Evolutionary conservation across 2,329 filamentous ascomycete species (phyloP).

Genomic region (Incumbomyces lentus): DNA sequence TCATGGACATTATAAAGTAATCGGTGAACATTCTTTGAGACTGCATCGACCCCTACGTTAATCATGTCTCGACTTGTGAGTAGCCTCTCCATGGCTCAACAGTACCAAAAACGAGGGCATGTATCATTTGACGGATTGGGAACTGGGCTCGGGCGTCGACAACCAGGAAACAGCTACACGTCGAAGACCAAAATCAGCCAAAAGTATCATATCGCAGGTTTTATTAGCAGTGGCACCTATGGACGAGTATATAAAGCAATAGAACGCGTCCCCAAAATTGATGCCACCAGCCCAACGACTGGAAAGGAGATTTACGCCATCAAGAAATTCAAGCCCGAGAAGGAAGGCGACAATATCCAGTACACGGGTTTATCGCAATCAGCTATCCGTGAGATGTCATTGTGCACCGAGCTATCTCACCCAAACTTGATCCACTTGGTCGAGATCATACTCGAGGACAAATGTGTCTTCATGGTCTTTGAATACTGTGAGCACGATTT

Average conservation of each 20-base stretch:
- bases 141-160: constrained; percentile 14
- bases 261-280: constrained; percentile 54
- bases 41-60: neutral
- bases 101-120: constrained; percentile 7
- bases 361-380: constrained; percentile 98
- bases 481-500: constrained; percentile 97
- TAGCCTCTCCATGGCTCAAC: constrained; percentile 8
- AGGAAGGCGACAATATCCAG: constrained; percentile 86
- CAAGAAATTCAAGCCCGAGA: constrained; percentile 98
- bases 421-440: constrained; percentile 80
- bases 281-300: constrained; percentile 14
- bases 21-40: no score
- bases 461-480: constrained; percentile 99
- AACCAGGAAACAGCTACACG: constrained; percentile 42
- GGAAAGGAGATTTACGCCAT: constrained; percentile 77
- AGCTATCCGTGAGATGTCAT: constrained; percentile 90
- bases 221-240: constrained; percentile 97
- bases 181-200: constrained; percentile 81
- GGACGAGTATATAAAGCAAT: constrained; percentile 94
- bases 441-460: constrained; percentile 95
- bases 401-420: constrained; percentile 86
- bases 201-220: constrained; percentile 86
- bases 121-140: constrained; percentile 5
- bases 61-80: constrained; percentile 4
- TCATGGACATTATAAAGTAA: no score